Evolutionary conservation across 2,329 filamentous ascomycete species (phyloP).

Genomic region (Sordariomycetes sp.): DNA sequence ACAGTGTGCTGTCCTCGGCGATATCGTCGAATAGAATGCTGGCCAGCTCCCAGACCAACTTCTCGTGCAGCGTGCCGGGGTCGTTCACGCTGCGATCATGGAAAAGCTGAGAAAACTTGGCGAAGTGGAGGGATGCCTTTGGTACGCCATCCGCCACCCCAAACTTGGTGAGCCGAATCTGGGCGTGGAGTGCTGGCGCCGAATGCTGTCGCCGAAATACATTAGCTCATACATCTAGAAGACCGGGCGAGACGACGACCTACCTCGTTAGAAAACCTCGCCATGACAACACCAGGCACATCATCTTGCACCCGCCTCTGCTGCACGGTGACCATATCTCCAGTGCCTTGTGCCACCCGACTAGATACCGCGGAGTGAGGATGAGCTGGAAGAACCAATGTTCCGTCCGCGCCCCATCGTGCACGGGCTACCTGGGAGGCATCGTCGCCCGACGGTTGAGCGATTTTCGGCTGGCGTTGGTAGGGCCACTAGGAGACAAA

Average conservation of each 20-base stretch:
- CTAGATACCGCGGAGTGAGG: conserved; percentile 7
- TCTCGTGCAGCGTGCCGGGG: conserved; percentile 46
- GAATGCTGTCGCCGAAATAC: conserved; percentile 28
- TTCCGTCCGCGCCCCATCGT: conserved; percentile 64
- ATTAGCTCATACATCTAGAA: conserved; percentile 8
- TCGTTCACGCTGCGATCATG: conserved; percentile 25
- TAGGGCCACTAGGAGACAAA: conserved; percentile 61
- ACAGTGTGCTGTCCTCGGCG: conserved; percentile 25
- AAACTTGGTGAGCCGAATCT: conserved; percentile 42
- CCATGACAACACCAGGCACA: conserved; percentile 50
- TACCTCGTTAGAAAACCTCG: conserved; percentile 46
- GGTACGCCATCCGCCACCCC: conserved; percentile 44
- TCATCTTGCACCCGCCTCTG: conserved; percentile 49
- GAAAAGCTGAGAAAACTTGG: conserved; percentile 22
- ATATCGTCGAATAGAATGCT: conserved; percentile 76
- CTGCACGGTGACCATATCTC: conserved; percentile 37
- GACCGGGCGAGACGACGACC: not conserved
- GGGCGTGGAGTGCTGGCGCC: conserved; percentile 37
- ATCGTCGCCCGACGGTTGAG: conserved; percentile 13
- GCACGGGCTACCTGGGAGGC: conserved; percentile 43
- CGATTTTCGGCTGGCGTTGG: conserved; percentile 61
- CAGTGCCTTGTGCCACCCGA: conserved; percentile 15
- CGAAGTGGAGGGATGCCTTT: conserved; percentile 31
- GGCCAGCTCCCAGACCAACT: conserved; percentile 71
- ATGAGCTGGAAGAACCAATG: conserved; percentile 44